Evolutionary conservation across 2,329 filamentous ascomycete species (phyloP), one percentile per base, ranked within the genome.

Genomic region (Metarhizium album): DNA sequence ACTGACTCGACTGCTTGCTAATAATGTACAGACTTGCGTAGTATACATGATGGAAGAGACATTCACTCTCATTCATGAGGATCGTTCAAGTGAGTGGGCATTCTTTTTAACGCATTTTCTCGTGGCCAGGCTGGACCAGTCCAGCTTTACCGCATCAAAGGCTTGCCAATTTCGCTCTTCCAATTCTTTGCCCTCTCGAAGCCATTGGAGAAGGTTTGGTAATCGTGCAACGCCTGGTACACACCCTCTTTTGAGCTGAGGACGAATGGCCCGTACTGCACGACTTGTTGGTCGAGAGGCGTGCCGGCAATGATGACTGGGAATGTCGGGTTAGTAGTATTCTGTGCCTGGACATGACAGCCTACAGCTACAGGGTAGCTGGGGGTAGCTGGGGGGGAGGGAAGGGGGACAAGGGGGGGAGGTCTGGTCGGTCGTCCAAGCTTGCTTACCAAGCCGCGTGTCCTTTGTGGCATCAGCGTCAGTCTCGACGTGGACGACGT

Each of bases 181-280:
- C 90, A 95, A 29, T 82, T 79, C 56, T 80, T 76, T 1, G 86
- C 86, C 55, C 86, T 75, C 71, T 93, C 88, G 59, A 93, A 93
- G 4, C 87, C 87, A 65, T 91, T 90, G 37, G 76, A 74, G 55
- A 80, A 74, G 14, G 74, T 81, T 69, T 87, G 84, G 61, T 82
- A 93, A 65, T 93, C 87, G 59, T 80, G 70, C 67, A 93, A 75
- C 2, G 87, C 86, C 71, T 91, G 77, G 60, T 86, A 82, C 3
- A 91, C 84, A 57, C 86, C 82, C 49, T 86, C 82, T 62, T 84
- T 74, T 42, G 76, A 80, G 53, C 72, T 88, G 53, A 90, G 68
- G n/a, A 93, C 88, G 63, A 93, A 93, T 1, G 88, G 87, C 0
- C 87, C 88, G 60, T 91, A 90, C 71, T 93, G 87, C 33, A 91